Percentiles rank a stretch among this genome's conserved stretches.
Evolutionary conservation across 2,329 filamentous ascomycete genomes (phyloP).

Genomic region (Verticillium alfalfae): DNA sequence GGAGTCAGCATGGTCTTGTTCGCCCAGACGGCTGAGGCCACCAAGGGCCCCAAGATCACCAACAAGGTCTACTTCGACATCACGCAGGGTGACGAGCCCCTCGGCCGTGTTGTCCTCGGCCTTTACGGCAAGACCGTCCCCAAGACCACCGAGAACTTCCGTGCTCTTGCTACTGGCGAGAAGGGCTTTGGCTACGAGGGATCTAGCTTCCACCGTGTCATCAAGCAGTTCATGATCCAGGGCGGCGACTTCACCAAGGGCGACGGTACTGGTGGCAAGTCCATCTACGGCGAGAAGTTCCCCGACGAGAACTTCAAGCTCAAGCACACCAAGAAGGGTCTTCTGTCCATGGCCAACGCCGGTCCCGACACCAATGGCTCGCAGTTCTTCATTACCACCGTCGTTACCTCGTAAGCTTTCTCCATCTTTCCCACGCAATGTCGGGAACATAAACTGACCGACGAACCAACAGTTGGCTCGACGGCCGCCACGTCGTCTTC

Average conservation of each 20-base stretch:
- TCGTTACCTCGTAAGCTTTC: constrained; percentile 62
- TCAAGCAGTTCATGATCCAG: constrained; percentile 90
- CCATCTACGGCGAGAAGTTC: constrained; percentile 82
- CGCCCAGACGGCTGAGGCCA: constrained; percentile 66
- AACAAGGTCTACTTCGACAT: constrained; percentile 92
- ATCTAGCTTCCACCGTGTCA: constrained; percentile 83
- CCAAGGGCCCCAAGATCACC: constrained; percentile 91
- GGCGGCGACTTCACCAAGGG: constrained; percentile 82
- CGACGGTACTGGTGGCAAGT: constrained; percentile 81
- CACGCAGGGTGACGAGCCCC: constrained; percentile 63
- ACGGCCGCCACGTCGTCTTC: constrained; percentile 81
- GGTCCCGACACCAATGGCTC: constrained; percentile 83
- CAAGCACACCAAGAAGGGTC: constrained; percentile 81
- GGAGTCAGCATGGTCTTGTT: constrained; percentile 72
- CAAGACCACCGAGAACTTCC: constrained; percentile 69
- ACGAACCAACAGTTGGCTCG: constrained; percentile 58
- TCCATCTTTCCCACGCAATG: not conserved
- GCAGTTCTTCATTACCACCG: constrained; percentile 89
- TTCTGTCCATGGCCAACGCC: constrained; percentile 81
- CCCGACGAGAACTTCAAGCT: constrained; percentile 92
- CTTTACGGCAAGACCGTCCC: constrained; percentile 86
- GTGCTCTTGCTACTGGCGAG: constrained; percentile 76
- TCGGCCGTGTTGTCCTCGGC: constrained; percentile 74
- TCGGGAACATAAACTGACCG: constrained; percentile 5
- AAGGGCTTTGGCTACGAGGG: constrained; percentile 81